These are phyloP conservation scores for Craterostigma plantagineum DNA, from an alignment of 257 asterid genomes.

Conservation along the genomic window DNA sequence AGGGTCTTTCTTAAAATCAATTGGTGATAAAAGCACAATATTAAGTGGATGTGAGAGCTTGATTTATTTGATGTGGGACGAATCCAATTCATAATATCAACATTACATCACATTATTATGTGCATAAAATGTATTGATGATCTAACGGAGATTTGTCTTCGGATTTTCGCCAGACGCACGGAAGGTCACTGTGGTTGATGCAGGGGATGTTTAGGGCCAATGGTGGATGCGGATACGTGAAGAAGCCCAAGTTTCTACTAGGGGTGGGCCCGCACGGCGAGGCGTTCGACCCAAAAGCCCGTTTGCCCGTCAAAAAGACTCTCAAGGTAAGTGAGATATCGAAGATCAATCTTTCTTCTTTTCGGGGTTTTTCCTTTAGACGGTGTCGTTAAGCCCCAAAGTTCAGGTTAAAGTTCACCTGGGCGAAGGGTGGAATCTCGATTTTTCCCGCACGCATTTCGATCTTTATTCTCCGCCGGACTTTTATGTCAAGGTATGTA, in stretches of 20 bases:
- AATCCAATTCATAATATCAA: too few relatives aligned
- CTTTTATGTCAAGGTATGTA: conserved; percentile 69
- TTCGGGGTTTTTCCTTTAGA: background rate
- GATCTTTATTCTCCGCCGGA: conserved; percentile 89
- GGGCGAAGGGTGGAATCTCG: conserved; percentile 94
- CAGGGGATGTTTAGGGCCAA: conserved; percentile 89
- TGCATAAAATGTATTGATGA: background rate
- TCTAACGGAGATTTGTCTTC: too few relatives aligned
- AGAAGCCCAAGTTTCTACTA: conserved; percentile 64
- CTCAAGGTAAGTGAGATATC: conserved; percentile 30
- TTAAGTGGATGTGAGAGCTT: too few relatives aligned
- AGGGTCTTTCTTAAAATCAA: too few relatives aligned
- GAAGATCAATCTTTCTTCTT: too few relatives aligned
- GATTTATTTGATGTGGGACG: too few relatives aligned
- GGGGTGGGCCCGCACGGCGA: conserved; percentile 22
- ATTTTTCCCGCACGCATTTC: conserved; percentile 85
- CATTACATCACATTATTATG: too few relatives aligned
- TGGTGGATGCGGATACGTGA: conserved; percentile 77
- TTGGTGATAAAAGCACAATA: too few relatives aligned
- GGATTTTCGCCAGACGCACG: conserved; percentile 40
- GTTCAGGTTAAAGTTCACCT: conserved; percentile 52
- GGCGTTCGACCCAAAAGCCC: conserved; percentile 59
- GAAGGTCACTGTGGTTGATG: conserved; percentile 87
- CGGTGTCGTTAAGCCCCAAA: background rate
- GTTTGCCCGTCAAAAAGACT: conserved; percentile 44